Evolutionary conservation across 2,329 filamentous ascomycete genomes (phyloP).

Genomic region (Bipolaris oryzae): DNA sequence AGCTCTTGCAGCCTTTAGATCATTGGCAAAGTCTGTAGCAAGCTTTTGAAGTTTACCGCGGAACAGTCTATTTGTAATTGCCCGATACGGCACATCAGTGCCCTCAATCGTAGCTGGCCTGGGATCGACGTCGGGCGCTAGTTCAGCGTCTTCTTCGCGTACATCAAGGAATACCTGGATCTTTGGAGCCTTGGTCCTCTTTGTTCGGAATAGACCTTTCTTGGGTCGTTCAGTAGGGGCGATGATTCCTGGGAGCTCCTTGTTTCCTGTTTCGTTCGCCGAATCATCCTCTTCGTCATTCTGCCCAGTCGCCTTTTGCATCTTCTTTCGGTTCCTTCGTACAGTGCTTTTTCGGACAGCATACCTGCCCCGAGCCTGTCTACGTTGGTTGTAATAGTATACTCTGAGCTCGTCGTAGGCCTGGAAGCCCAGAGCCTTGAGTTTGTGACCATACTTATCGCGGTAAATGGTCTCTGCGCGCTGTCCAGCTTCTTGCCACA

Average conservation of each 20-base stretch:
- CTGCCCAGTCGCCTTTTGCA: constrained; percentile 32
- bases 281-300: constrained; percentile 28
- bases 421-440: constrained; percentile 53
- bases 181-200: constrained; percentile 26
- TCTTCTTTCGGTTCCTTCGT: constrained; percentile 32
- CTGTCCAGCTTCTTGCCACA: constrained; percentile 61
- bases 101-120: constrained; percentile 33
- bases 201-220: constrained; percentile 40
- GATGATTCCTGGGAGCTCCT: constrained; percentile 25
- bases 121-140: constrained; percentile 8
- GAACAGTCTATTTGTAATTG: constrained; percentile 38
- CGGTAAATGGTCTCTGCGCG: constrained; percentile 72
- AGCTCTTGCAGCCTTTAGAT: constrained; percentile 52
- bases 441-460: constrained; percentile 56
- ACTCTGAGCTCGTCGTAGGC: constrained; percentile 37
- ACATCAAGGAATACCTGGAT: constrained; percentile 40
- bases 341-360: constrained; percentile 34
- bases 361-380: constrained; percentile 38
- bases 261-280: constrained; percentile 16
- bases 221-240: constrained; percentile 32
- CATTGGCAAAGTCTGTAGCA: constrained; percentile 33
- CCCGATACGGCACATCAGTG: constrained; percentile 36
- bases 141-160: constrained; percentile 16
- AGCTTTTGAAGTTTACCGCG: constrained; percentile 37
- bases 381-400: constrained; percentile 32